These are phyloP conservation scores for Phytophthora syringae DNA, from an alignment of 352 stramenopile species.

Conservation along the genomic window DNA sequence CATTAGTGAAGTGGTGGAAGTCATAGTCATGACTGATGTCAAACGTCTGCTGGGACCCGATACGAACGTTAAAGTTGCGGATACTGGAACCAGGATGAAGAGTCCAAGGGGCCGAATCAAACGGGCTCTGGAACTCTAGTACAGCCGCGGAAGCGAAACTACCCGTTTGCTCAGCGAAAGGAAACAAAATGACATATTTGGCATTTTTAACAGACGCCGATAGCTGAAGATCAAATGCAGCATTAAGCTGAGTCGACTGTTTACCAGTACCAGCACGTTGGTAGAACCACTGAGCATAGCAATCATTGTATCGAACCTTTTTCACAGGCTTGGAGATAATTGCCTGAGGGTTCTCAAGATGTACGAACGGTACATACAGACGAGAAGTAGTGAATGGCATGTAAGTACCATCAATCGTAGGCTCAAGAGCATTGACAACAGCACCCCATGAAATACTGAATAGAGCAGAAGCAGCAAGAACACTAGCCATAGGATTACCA, in stretches of 20 bases:
- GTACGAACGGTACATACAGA: constrained; percentile 6
- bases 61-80: constrained; percentile 21
- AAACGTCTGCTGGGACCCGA: constrained; percentile 27
- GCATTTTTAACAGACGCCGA: not conserved
- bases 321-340: constrained; percentile 13
- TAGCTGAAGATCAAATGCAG: not conserved
- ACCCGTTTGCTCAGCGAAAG: not conserved
- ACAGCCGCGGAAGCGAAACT: not conserved
- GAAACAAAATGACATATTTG: not conserved
- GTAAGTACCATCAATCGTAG: constrained; percentile 13
- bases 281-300: not conserved
- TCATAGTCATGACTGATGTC: constrained; percentile 31
- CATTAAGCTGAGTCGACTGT: not conserved
- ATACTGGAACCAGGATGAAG: constrained; percentile 10
- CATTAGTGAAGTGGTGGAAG: constrained; percentile 20
- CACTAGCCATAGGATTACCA: constrained; percentile 3
- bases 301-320: constrained; percentile 1
- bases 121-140: constrained; percentile 10
- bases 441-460: constrained; percentile 8
- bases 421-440: constrained; percentile 7
- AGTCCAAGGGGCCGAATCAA: constrained; percentile 17
- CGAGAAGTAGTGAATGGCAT: constrained; percentile 12
- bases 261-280: not conserved
- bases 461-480: not conserved
- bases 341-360: constrained; percentile 4